Base-by-base conservation (phyloP, 768 basidiomycete species). In the Boletus tomentosulus region DNA sequence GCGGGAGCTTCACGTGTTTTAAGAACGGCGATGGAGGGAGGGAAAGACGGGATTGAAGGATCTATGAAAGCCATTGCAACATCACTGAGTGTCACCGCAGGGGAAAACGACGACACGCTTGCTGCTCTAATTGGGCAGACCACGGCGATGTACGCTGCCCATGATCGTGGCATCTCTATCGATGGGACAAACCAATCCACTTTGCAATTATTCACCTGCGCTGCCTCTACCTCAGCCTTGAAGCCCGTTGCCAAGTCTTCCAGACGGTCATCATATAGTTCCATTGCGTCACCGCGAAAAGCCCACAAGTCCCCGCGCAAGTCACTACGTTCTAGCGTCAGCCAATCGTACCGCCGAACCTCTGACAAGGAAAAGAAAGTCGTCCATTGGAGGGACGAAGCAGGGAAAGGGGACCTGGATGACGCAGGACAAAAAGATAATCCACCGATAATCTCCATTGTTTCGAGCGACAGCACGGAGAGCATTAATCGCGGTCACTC, bases 301-400 rank as follows among this genome's bases (percentile, higher is more conserved):
- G 62, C 71, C 3, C 71, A 76, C 54, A 76, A 79, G 58, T 83
- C 88, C 19, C 89, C 90, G 2, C 79, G 88, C 53, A 87, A 84
- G 66, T 87, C 87, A 13, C 64, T 86, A 43, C 84, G 87, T n/a
- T 78, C 85, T 22, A 88, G 83, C 59, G 69, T 74, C 30, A 71
- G 78, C 13, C 79, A 80, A 43, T 80, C 87, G 2, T 86, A 87
- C 62, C 76, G 84, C 38, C 78, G 83, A 49, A 75, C 78, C 16
- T 83, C 85, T 1, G 84, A 86, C 55, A 84, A 82, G 65, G 81
- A 83, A 64, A 79, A 78, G 60, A 92, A 92, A 67, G 85, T 81
- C 50, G 88, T 94, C 4, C 89, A 93, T 65, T 94, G 92, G 92
- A 81, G 78, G 52, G 90, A 93, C 60, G 87, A 93, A 68, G 89